Evolutionary conservation across 2,329 filamentous ascomycete genomes (phyloP).

Genomic region (Botrytis sinoallii): DNA sequence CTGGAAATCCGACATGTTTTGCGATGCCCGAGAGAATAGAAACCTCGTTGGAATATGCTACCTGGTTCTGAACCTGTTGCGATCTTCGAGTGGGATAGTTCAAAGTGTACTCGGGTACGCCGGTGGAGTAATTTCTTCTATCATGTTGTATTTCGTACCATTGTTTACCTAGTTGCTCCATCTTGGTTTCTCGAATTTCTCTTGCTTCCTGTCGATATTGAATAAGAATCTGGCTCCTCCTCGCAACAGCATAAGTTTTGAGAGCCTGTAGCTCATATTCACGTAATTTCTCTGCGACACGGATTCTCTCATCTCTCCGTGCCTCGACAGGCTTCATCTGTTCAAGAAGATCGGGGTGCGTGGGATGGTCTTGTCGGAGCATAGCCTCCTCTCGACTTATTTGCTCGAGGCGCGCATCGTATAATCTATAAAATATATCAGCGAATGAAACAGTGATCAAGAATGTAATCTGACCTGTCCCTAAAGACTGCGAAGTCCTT

Average conservation of each 20-base stretch:
- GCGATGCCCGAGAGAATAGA: conserved; percentile 86
- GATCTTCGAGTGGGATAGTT: conserved; percentile 74
- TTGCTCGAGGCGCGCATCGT: conserved; percentile 81
- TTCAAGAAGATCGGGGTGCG: conserved; percentile 86
- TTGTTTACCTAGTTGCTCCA: conserved; percentile 79
- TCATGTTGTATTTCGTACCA: conserved; percentile 94
- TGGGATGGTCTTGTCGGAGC: conserved; percentile 57
- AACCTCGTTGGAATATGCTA: conserved; percentile 92
- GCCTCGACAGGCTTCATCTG: conserved; percentile 87
- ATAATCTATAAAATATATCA: conserved; percentile 57
- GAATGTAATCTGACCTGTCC: conserved; percentile 57
- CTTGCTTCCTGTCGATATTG: conserved; percentile 88
- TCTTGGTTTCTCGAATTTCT: conserved; percentile 73
- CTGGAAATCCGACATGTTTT: conserved; percentile 94
- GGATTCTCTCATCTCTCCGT: conserved; percentile 75
- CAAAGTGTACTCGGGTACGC: conserved; percentile 77
- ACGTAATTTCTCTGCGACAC: conserved; percentile 68
- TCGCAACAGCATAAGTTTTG: conserved; percentile 71
- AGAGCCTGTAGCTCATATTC: conserved; percentile 72
- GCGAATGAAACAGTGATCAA: conserved; percentile 10
- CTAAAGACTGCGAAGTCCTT: conserved; percentile 84
- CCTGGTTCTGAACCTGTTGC: conserved; percentile 78
- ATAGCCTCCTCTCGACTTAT: conserved; percentile 69
- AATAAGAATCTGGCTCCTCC: conserved; percentile 80
- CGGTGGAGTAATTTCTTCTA: conserved; percentile 72